phyloP scores from a whole-genome alignment of 2,329 filamentous ascomycete species.

The Corynespora cassiicola region DNA sequence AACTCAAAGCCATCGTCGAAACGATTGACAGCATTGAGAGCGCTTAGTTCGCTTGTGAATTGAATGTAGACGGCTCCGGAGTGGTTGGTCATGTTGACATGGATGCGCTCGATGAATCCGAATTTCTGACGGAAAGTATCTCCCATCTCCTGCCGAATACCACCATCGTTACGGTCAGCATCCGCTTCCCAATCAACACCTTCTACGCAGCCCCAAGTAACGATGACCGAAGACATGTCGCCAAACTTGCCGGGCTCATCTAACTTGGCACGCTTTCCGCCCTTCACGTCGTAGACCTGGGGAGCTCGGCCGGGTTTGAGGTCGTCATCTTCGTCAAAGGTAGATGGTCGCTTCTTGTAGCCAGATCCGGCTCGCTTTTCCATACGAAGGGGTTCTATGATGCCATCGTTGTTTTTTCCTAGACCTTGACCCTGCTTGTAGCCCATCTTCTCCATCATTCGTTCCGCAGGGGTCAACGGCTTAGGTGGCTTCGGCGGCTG shows the following conservation, averaged over 20 bases:
- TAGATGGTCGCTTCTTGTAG: constrained; percentile 17
- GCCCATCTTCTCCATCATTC: constrained; percentile 91
- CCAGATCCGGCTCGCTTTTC: constrained; percentile 60
- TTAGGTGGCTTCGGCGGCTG: constrained; percentile 45
- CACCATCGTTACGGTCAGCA: constrained; percentile 65
- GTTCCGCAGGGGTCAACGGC: constrained; percentile 75
- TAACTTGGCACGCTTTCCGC: constrained; percentile 62
- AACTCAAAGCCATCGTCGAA: constrained; percentile 92
- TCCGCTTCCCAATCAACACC: constrained; percentile 83
- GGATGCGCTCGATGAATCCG: constrained; percentile 80
- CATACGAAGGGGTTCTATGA: constrained; percentile 83
- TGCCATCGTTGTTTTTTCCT: constrained; percentile 81
- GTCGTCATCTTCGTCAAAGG: constrained; percentile 30
- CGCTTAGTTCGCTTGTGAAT: constrained; percentile 85
- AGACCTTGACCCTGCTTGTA: constrained; percentile 90
- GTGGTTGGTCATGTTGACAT: constrained; percentile 67
- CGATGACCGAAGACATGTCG: constrained; percentile 80
- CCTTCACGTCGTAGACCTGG: constrained; percentile 74
- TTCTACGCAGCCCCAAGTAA: constrained; percentile 84
- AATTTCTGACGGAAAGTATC: constrained; percentile 83
- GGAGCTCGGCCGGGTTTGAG: constrained; percentile 57
- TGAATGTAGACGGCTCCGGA: constrained; percentile 82
- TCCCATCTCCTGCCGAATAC: constrained; percentile 90
- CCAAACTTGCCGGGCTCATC: constrained; percentile 46
- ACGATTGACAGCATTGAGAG: constrained; percentile 86